A percentile compares a stretch with the other conserved stretches of the same genome.
Evolutionary conservation across 768 basidiomycete species (phyloP).

Genomic region (Ramaria rubella): DNA sequence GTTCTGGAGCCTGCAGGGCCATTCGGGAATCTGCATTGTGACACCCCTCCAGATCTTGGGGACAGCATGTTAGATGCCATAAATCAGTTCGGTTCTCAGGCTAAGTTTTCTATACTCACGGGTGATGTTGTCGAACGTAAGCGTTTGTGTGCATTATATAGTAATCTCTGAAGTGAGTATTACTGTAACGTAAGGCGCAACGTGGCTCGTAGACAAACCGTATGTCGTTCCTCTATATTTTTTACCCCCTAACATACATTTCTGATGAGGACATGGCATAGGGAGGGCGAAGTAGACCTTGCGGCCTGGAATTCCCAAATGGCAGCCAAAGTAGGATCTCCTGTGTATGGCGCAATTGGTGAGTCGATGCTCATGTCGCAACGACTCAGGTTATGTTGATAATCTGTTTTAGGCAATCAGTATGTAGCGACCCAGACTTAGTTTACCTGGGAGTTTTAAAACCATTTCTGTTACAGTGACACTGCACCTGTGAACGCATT

Average conservation of each 20-base stretch:
- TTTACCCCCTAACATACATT: background rate
- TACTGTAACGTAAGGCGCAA: conserved; percentile 32
- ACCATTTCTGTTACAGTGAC: conserved; percentile 37
- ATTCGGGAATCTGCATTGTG: conserved; percentile 45
- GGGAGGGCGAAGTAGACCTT: conserved; percentile 40
- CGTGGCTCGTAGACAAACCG: conserved; percentile 44
- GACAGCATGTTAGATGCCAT: conserved; percentile 45
- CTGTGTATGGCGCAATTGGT: conserved; percentile 50
- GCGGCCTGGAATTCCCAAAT: conserved; percentile 42
- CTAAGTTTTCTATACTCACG: conserved; percentile 52
- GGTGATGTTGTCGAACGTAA: conserved; percentile 59
- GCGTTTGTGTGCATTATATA: background rate
- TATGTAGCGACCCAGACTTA: conserved; percentile 21
- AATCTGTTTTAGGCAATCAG: conserved; percentile 33
- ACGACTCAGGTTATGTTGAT: background rate
- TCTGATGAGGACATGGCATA: conserved; percentile 13
- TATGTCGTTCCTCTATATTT: conserved; percentile 21
- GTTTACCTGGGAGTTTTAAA: background rate
- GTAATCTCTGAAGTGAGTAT: background rate
- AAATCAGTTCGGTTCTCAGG: conserved; percentile 23
- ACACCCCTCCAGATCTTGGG: conserved; percentile 42
- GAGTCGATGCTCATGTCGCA: background rate
- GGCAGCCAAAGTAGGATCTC: conserved; percentile 31
- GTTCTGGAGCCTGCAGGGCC: conserved; percentile 41
- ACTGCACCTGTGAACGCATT: conserved; percentile 52